Evolutionary conservation across 164 flowering plant species (phyloP).

Genomic region (Akebia trifoliata): DNA sequence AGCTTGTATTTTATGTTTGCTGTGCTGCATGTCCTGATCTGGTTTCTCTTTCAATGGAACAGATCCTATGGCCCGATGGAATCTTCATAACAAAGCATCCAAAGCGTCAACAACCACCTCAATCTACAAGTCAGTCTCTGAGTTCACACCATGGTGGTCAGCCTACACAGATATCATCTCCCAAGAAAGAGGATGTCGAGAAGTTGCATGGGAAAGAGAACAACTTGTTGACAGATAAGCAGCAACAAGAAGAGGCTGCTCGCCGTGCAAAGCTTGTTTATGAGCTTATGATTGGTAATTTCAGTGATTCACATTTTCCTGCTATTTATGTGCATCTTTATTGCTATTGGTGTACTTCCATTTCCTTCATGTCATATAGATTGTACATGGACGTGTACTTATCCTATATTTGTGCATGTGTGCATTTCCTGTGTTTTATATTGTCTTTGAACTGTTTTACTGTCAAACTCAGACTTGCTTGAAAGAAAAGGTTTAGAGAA

Average conservation of each 20-base stretch:
- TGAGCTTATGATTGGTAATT: constrained; percentile 84
- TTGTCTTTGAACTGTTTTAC: neutral
- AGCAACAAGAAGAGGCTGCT: constrained; percentile 60
- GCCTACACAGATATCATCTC: constrained; percentile 36
- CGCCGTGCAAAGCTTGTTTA: constrained; percentile 81
- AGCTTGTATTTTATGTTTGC: neutral
- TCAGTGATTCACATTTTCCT: constrained; percentile 4
- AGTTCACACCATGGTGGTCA: constrained; percentile 29
- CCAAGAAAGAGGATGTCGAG: constrained; percentile 26
- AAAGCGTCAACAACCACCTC: constrained; percentile 52
- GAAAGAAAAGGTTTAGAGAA: neutral
- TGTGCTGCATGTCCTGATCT: constrained; percentile 8
- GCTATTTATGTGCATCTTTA: neutral
- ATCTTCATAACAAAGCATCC: constrained; percentile 96
- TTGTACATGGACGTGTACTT: neutral
- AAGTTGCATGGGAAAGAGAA: constrained; percentile 19
- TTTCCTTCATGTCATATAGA: neutral
- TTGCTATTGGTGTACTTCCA: neutral
- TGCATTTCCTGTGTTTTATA: neutral
- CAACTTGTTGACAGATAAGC: constrained; percentile 35
- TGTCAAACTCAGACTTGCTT: neutral
- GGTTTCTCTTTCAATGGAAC: constrained; percentile 9
- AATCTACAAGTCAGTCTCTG: constrained; percentile 29
- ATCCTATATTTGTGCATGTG: neutral
- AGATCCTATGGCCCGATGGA: constrained; percentile 99